phyloP scores from a whole-genome alignment of 495 filamentous ascomycete genomes.

The Penicillium angulare region DNA sequence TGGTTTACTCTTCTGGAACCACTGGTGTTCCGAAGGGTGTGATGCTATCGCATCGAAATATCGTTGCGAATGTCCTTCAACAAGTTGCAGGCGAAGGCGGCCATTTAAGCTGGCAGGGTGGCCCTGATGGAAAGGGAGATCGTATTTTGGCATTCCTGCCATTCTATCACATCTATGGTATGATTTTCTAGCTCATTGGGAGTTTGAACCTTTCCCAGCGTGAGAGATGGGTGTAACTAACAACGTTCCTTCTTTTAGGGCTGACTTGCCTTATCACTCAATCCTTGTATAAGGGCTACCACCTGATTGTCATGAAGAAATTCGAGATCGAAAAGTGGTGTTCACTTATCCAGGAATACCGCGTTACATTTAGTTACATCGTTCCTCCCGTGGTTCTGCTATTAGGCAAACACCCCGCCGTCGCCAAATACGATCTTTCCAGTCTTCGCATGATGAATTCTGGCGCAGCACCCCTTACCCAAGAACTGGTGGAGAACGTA shows the following conservation, averaged over 20 bases:
- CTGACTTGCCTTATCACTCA: slow-evolving; percentile 61
- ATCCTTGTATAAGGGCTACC: slow-evolving; percentile 64
- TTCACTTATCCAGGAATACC: slow-evolving; percentile 66
- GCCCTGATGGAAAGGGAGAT: slow-evolving; percentile 63
- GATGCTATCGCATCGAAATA: slow-evolving; percentile 81
- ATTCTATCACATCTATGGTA: slow-evolving; percentile 94
- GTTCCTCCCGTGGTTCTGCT: slow-evolving; percentile 84
- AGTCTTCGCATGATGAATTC: slow-evolving; percentile 82
- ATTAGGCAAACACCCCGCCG: slow-evolving; percentile 72
- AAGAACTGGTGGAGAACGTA: slow-evolving; percentile 76
- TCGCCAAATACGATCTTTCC: slow-evolving; percentile 78
- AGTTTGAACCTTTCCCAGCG: no score
- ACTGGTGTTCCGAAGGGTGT: slow-evolving; percentile 92
- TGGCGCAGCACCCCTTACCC: slow-evolving; percentile 84
- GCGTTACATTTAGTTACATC: slow-evolving; percentile 75
- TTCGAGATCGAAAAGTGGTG: slow-evolving; percentile 85
- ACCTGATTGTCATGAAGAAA: slow-evolving; percentile 72
- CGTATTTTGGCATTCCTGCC: slow-evolving; percentile 77
- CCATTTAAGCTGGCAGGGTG: slow-evolving; percentile 59
- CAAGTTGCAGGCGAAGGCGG: slow-evolving; percentile 56
- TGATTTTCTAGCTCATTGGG: slow-evolving; percentile 1
- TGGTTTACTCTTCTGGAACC: slow-evolving; percentile 89
- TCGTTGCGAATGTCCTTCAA: slow-evolving; percentile 68
- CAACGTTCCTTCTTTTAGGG: slow-evolving; percentile 72
- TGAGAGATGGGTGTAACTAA: slow-evolving; percentile 59